Evolutionary conservation across 257 asterid genomes (phyloP), one percentile per base, ranked within the genome.

Genomic region (Ophiorrhiza pumila): DNA sequence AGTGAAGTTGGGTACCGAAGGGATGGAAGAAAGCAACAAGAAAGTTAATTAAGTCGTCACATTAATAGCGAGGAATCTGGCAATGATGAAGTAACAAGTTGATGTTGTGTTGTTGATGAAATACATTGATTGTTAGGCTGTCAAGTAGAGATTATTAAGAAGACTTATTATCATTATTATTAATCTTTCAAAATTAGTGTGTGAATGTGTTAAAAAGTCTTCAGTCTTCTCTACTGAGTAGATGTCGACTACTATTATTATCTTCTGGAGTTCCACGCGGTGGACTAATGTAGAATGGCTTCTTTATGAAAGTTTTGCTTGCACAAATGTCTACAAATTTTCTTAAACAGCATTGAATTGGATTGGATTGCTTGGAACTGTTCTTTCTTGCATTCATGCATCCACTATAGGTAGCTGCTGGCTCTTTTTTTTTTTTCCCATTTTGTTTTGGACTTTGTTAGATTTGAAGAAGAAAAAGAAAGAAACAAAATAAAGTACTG

Each of bases 181-280:
- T 1, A 5, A 1, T 12, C 5, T 46, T 32, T 32, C 1, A 35
- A 31, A 42, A 32, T 46, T 0, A 10, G 3, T 1, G 49, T 72
- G 70, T 45, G 76, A 72, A 60, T 34, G 62, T 45, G 20, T 10
- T 11, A 46, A 5, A 29, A 25, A 53, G 29, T 41, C 39, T 39
- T 32, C 50, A 34, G 72, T 68, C 72, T 42, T 42, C 56, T 22
- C 14, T 60, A 20, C 63, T 63, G 73, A 69, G 49, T 52, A 34
- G 61, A 60, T 17, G 14, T 34, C 22, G 42, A 59, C 9, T 22
- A 31, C 65, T 6, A 15, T 5, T 43, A 43, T 34, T 27, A 68
- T 32, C 14, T 47, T 47, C 58, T 32, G 60, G 22, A 20, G 23
- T 72, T 37, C 76, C 27, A 73, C 77, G 77, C 77, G 77, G 77